Conservation (phyloP, 2,329 filamentous ascomycete species). For the Bipolaris zeicola region DNA sequence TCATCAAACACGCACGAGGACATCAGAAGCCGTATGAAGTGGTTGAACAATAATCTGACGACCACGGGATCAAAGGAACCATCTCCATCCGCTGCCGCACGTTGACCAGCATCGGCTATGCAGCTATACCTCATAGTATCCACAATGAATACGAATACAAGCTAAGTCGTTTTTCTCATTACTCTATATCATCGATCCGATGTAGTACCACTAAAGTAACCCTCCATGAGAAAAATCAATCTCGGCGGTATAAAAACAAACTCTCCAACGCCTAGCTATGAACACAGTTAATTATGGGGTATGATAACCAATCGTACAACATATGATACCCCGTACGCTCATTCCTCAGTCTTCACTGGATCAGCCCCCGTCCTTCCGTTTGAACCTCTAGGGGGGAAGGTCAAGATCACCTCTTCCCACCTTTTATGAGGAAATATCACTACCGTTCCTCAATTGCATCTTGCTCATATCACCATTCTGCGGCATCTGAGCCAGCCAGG, state of each 20-base stretch:
- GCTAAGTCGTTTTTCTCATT: neutral
- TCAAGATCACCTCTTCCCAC: neutral
- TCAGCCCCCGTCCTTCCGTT: neutral
- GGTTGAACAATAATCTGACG: neutral
- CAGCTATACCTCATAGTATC: neutral
- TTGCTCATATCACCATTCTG: constrained; percentile 26
- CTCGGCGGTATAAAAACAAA: neutral
- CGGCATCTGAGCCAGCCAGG: constrained; percentile 69
- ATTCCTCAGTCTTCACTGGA: neutral
- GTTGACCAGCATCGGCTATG: neutral
- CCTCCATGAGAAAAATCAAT: neutral
- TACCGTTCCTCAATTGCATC: constrained; percentile 36
- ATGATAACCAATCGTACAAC: constrained; percentile 9
- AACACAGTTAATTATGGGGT: constrained; percentile 13
- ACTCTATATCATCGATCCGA: neutral
- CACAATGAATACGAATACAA: neutral
- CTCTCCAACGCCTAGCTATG: constrained; percentile 6
- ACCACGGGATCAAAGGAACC: neutral
- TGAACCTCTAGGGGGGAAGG: too few relatives aligned
- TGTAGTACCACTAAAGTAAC: neutral
- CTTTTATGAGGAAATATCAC: constrained; percentile 21
- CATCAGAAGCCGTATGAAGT: neutral
- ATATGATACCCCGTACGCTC: neutral
- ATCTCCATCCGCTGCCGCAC: neutral
- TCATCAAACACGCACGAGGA: too few relatives aligned